Evolutionary conservation across 2,329 filamentous ascomycete species (phyloP), one percentile per base, ranked within the genome.

Genomic region (Dendryphion nanum): DNA sequence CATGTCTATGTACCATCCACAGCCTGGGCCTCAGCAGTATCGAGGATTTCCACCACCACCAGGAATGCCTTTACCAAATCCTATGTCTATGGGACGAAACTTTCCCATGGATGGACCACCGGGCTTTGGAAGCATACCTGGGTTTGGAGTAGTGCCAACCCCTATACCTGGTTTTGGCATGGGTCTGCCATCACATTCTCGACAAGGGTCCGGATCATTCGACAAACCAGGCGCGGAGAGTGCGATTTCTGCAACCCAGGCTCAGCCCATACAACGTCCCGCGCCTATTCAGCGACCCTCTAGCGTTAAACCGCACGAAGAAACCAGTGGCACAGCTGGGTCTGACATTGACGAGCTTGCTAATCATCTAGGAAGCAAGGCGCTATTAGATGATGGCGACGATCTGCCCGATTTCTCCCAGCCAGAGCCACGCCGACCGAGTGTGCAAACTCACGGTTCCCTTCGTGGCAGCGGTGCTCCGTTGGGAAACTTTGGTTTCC

Each of bases 261-360:
- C 83, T 21, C 83, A 89, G 46, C 86, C 87, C 1, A 91, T 94
- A 44, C 78, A 84, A 31, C 79, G 89, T 37, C 91, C 90, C 18
- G 81, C 86, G 17, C 91, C 91, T 1, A 96, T 97, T 47, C 88
- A 91, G 45, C 80, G 89, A 21, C 91, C 93, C 1, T 83, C 83
- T 13, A 95, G 89, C 61, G 80, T 76, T 7, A 75, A 75, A 45
- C 77, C 78, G 19, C 72, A 71, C 38, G 75, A 75, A 29, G 67
- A 72, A 15, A 58, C 62, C 41, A 62, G 60, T 29, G 59, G 47
- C 32, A 56, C 63, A 2, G 31, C 37, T 4, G 54, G 43, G 3
- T 73, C 75, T 18, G 82, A 84, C 39, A 71, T 89, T 15, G 88
- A 91, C 38, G 80, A 87, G 33, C 70, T 86, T 38, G 85, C 82